phyloP scores from a whole-genome alignment of 148 eudicot genomes.

The Limonium bicolor region DNA sequence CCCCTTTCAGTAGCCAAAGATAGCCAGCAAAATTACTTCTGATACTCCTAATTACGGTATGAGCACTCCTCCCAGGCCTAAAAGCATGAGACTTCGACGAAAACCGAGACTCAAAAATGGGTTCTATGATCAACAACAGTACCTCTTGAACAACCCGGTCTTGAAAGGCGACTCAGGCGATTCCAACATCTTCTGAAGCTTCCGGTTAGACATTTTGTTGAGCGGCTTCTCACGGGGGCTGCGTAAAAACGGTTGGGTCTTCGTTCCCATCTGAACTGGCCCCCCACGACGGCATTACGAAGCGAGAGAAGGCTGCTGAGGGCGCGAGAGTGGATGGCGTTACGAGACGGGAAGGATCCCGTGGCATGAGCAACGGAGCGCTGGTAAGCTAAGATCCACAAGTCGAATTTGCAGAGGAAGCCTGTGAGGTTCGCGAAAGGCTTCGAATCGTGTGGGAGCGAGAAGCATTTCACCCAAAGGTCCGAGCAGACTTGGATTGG shows the following conservation, averaged over 20 bases:
- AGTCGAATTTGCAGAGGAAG: slow-evolving; percentile 57
- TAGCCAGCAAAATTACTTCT: slow-evolving; percentile 86
- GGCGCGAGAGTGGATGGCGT: slow-evolving; percentile 26
- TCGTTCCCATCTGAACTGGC: slow-evolving; percentile 41
- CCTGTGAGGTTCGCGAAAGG: slow-evolving; percentile 67
- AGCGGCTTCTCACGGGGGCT: slow-evolving; percentile 37
- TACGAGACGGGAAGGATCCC: slow-evolving; percentile 50
- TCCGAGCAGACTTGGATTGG: slow-evolving; percentile 53
- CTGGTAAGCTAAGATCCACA: slow-evolving; percentile 86
- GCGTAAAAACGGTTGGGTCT: slow-evolving; percentile 18
- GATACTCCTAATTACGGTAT: slow-evolving; percentile 78
- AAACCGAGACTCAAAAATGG: slow-evolving; percentile 72
- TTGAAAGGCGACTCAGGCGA: slow-evolving; percentile 37
- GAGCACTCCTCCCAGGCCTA: slow-evolving; percentile 69
- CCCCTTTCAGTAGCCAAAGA: slow-evolving; percentile 76
- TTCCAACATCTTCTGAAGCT: slow-evolving; percentile 17
- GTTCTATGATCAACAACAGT: slow-evolving; percentile 65
- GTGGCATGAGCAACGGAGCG: slow-evolving; percentile 62
- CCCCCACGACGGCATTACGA: slow-evolving; percentile 48
- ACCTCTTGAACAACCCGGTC: slow-evolving; percentile 82
- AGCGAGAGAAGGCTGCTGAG: slow-evolving; percentile 43
- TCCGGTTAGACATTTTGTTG: slow-evolving; percentile 20
- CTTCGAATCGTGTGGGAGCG: slow-evolving; percentile 15
- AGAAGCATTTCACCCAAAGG: slow-evolving; percentile 59
- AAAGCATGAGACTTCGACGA: slow-evolving; percentile 72